Evolutionary conservation across 2,329 filamentous ascomycete genomes (phyloP).

Genomic region (Penicillium sp.): DNA sequence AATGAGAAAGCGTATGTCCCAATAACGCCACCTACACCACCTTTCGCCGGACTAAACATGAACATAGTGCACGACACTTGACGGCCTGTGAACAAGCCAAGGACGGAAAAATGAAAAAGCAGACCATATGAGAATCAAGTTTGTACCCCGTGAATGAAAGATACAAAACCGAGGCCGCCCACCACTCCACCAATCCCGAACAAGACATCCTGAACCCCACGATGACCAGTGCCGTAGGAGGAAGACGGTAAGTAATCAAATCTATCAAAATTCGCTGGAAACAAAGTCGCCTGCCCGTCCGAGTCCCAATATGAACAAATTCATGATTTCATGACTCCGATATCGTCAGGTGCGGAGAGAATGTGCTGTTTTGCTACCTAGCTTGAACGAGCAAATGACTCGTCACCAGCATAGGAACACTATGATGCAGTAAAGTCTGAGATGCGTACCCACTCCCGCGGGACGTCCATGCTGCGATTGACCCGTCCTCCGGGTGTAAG

Average conservation of each 20-base stretch:
- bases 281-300: conserved; percentile 8
- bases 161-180: neutral
- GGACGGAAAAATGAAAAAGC: neutral
- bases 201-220: neutral
- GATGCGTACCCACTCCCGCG: conserved; percentile 55
- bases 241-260: neutral
- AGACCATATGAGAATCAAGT: neutral
- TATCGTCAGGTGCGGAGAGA: conserved; percentile 15
- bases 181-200: neutral
- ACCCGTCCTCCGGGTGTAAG: conserved; percentile 65
- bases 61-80: neutral
- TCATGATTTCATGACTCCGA: conserved; percentile 27
- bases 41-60: conserved; percentile 3
- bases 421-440: conserved; percentile 32
- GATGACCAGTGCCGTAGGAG: neutral
- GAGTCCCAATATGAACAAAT: conserved; percentile 17
- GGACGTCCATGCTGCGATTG: conserved; percentile 66
- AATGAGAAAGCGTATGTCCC: neutral
- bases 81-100: neutral
- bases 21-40: conserved; percentile 9
- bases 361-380: conserved; percentile 1
- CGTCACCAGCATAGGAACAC: neutral
- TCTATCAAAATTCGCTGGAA: neutral
- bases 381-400: neutral
- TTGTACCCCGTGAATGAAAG: neutral